A percentile compares a stretch with the other conserved stretches of the same genome.
Conservation (phyloP, 2,329 filamentous ascomycete genomes). For the Curvularia hawaiiensis region DNA sequence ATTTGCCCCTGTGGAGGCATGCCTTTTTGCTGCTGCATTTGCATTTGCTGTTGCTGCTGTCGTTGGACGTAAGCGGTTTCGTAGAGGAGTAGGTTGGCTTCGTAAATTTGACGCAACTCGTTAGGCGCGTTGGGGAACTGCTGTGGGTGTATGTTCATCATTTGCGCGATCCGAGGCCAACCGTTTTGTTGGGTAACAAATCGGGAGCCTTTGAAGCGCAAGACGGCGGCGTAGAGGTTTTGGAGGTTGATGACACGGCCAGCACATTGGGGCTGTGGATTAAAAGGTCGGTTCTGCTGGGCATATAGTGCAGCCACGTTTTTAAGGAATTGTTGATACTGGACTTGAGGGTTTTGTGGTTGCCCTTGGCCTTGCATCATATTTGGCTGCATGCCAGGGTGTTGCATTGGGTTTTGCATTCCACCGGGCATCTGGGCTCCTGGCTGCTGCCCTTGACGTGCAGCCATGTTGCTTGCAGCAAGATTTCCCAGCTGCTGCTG, state of each 20-base stretch:
- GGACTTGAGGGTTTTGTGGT: constrained; percentile 18
- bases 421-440: constrained; percentile 45
- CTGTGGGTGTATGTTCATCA: constrained; percentile 49
- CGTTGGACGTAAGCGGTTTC: constrained; percentile 70
- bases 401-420: constrained; percentile 30
- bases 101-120: constrained; percentile 74
- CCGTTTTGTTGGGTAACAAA: constrained; percentile 70
- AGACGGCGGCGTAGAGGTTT: constrained; percentile 77
- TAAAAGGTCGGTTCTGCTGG: constrained; percentile 72
- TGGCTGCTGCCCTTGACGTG: constrained; percentile 45
- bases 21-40: constrained; percentile 34
- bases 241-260: constrained; percentile 77
- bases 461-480: constrained; percentile 47
- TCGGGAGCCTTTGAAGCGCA: constrained; percentile 78
- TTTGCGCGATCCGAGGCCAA: constrained; percentile 74
- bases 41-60: constrained; percentile 51
- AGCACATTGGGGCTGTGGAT: constrained; percentile 73
- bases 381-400: constrained; percentile 40
- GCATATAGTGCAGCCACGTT: constrained; percentile 79
- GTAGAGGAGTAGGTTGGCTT: constrained; percentile 76
- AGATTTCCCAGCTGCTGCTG: constrained; percentile 59
- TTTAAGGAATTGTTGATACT: constrained; percentile 61
- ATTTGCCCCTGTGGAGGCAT: constrained; percentile 37
- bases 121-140: constrained; percentile 66
- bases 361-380: constrained; percentile 37